A percentile compares a stretch with the other conserved stretches of the same genome.
These are phyloP conservation scores for Septoria linicola DNA, from an alignment of 2,329 filamentous ascomycete species.

Conservation along the genomic window DNA sequence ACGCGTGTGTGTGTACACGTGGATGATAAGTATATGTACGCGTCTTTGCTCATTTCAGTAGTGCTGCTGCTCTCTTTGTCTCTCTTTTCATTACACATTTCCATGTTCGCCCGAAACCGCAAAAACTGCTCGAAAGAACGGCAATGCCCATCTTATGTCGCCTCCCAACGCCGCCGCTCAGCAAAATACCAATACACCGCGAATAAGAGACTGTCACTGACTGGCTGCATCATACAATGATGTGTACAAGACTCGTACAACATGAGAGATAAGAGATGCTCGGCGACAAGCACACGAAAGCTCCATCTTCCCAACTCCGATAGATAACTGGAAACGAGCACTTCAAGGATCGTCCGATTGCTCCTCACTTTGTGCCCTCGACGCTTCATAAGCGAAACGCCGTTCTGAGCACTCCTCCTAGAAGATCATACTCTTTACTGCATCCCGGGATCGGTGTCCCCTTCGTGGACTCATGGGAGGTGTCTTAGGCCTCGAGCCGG, in stretches of 20 bases:
- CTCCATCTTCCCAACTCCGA: conserved; percentile 7
- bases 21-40: neutral
- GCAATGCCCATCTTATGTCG: neutral
- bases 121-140: neutral
- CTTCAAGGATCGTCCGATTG: conserved; percentile 15
- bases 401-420: conserved; percentile 22
- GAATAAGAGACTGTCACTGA: conserved; percentile 6
- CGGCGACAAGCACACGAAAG: conserved; percentile 10
- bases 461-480: conserved; percentile 36
- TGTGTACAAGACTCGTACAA: conserved; percentile 8
- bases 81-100: conserved; percentile 10
- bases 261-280: conserved; percentile 19
- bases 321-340: conserved; percentile 11
- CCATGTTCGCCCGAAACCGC: neutral
- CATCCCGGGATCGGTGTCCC: conserved; percentile 35
- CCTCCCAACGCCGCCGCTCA: conserved; percentile 3
- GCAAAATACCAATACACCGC: conserved; percentile 7
- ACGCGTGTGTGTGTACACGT: neutral
- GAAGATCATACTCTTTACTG: conserved; percentile 43
- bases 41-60: conserved; percentile 2
- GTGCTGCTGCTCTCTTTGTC: conserved; percentile 4
- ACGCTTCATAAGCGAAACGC: conserved; percentile 10
- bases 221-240: conserved; percentile 13
- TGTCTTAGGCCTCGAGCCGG: conserved; percentile 30
- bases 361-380: neutral